Conservation (phyloP, 108 stramenopile genomes). For the Cylindrotheca closterium region DNA sequence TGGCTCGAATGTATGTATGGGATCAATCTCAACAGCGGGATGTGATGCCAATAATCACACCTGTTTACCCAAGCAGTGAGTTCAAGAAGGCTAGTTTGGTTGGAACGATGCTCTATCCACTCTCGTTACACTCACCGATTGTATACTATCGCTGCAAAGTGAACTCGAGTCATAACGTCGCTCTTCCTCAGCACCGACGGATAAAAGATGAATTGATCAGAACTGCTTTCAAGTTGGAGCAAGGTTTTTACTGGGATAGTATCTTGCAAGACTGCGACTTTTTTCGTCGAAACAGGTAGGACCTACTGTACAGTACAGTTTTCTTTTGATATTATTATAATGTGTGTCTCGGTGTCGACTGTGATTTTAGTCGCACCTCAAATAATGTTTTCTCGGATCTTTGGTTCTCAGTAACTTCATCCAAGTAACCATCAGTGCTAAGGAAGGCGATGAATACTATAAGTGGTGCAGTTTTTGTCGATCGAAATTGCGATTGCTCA, state of each 20-base stretch:
- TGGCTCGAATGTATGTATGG: conserved; percentile 58
- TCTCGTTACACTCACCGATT: too few relatives aligned
- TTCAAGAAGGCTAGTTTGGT: not conserved
- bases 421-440: conserved; percentile 60
- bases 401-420: conserved; percentile 22
- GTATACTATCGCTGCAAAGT: conserved; percentile 37
- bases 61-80: conserved; percentile 89
- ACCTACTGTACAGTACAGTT: not conserved
- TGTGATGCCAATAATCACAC: conserved; percentile 96
- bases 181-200: conserved; percentile 78
- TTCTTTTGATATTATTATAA: not conserved
- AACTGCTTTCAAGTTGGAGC: conserved; percentile 28
- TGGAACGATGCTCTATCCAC: not conserved
- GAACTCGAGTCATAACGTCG: conserved; percentile 96
- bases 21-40: conserved; percentile 81
- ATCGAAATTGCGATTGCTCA: conserved; percentile 63
- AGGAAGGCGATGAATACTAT: conserved; percentile 47
- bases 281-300: conserved; percentile 17
- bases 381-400: too few relatives aligned
- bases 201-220: conserved; percentile 71
- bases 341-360: too few relatives aligned
- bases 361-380: too few relatives aligned
- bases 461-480: conserved; percentile 82
- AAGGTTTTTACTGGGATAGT: conserved; percentile 14
- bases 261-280: conserved; percentile 32